These are phyloP conservation scores for Rauvolfia tetraphylla DNA, from an alignment of 257 asterid genomes.

Conservation along the genomic window DNA sequence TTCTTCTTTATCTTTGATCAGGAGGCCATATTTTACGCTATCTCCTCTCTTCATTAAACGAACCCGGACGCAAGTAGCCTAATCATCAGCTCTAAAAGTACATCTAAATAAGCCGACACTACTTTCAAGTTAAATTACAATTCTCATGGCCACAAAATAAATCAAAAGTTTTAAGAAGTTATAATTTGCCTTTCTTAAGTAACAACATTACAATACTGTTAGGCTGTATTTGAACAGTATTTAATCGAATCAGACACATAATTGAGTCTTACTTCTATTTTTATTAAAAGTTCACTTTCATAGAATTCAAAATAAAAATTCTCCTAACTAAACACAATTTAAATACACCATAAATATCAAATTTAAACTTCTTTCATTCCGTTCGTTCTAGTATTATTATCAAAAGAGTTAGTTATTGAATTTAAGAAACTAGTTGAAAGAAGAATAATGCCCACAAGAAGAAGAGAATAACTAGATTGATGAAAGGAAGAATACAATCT, in stretches of 20 bases:
- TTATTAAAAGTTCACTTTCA: too few species aligned
- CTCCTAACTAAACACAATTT: too few species aligned
- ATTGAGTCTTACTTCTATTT: too few species aligned
- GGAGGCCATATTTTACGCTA: constrained; percentile 4
- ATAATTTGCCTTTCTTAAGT: background rate
- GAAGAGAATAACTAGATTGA: background rate
- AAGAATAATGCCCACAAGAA: background rate
- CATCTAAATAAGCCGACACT: constrained; percentile 4
- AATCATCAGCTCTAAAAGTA: constrained; percentile 9
- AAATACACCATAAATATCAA: too few species aligned
- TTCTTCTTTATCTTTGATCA: constrained; percentile 12
- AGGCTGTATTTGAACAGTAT: too few species aligned
- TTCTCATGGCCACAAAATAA: background rate
- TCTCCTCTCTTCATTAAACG: constrained; percentile 13
- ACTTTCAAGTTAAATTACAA: background rate
- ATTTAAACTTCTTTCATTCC: too few species aligned
- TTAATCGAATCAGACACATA: too few species aligned
- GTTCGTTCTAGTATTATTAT: too few species aligned
- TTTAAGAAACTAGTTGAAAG: background rate
- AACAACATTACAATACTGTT: too few species aligned
- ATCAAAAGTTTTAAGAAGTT: background rate
- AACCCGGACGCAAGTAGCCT: constrained; percentile 18
- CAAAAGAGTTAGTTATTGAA: too few species aligned
- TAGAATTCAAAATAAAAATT: too few species aligned
- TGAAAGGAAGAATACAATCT: background rate